Percentiles rank a stretch among this genome's conserved stretches.
phyloP scores from a whole-genome alignment of 2,329 filamentous ascomycete species.

The Ascochyta viciae-villosae region DNA sequence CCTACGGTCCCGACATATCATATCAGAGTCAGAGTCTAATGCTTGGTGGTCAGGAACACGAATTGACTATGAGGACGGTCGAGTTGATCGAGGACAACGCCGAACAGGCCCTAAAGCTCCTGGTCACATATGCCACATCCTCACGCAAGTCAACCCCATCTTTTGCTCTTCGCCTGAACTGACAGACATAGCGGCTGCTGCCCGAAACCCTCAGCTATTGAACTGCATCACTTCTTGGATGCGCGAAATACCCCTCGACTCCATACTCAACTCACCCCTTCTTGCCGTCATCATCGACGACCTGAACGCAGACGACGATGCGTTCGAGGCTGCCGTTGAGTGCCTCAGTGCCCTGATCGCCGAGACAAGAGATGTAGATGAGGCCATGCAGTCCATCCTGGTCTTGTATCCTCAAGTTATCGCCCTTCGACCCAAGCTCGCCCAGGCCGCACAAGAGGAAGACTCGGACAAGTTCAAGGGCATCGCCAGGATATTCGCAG shows the following conservation, averaged over 20 bases:
- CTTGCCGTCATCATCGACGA: conserved; percentile 82
- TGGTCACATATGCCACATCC: conserved; percentile 90
- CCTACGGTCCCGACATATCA: conserved; percentile 43
- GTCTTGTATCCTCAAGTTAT: conserved; percentile 82
- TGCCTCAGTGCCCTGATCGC: conserved; percentile 90
- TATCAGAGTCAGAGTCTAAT: conserved; percentile 53
- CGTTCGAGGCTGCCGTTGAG: conserved; percentile 88
- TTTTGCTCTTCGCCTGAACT: conserved; percentile 7
- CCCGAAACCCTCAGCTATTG: conserved; percentile 87
- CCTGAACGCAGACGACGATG: conserved; percentile 76
- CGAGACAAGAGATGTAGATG: conserved; percentile 93
- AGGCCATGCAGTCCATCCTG: conserved; percentile 82
- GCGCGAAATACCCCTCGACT: conserved; percentile 83
- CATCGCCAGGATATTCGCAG: conserved; percentile 87
- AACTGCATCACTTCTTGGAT: conserved; percentile 98
- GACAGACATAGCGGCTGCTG: conserved; percentile 64
- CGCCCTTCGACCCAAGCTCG: conserved; percentile 77
- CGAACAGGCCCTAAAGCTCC: conserved; percentile 81
- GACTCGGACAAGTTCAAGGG: conserved; percentile 87
- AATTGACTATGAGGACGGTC: conserved; percentile 82
- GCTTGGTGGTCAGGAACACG: conserved; percentile 78
- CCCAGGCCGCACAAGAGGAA: conserved; percentile 76
- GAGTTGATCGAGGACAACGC: conserved; percentile 93
- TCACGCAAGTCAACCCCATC: conserved; percentile 69
- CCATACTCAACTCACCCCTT: conserved; percentile 84